Evolutionary conservation across 805 yeast genomes (phyloP).

Genomic region (Myxozyma neotropica): DNA sequence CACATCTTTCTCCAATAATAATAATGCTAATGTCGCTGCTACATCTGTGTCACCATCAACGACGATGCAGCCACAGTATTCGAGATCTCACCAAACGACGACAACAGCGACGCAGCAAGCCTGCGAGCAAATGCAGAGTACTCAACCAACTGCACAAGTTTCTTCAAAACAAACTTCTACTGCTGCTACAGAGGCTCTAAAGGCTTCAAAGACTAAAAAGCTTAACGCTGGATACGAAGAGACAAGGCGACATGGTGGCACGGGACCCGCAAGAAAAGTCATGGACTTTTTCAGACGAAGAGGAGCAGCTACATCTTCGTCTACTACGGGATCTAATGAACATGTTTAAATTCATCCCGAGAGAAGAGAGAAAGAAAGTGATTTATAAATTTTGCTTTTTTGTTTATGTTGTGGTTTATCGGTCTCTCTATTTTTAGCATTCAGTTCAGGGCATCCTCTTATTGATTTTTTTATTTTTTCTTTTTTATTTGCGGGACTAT

Average conservation of each 20-base stretch:
- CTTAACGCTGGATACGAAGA: slow-evolving; percentile 8
- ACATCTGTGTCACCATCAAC: neutral
- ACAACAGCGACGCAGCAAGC: neutral
- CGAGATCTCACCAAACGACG: too few relatives aligned
- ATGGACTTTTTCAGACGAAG: slow-evolving; percentile 33
- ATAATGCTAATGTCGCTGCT: slow-evolving; percentile 1
- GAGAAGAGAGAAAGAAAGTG: too few relatives aligned
- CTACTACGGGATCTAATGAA: neutral
- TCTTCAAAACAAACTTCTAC: neutral
- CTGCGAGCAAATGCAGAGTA: neutral
- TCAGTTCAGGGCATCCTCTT: too few relatives aligned
- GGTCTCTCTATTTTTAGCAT: too few relatives aligned
- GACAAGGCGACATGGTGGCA: slow-evolving; percentile 13
- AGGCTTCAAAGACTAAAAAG: neutral
- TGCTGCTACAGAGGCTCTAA: slow-evolving; percentile 2
- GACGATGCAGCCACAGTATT: neutral
- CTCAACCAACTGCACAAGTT: neutral
- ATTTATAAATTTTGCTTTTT: too few relatives aligned
- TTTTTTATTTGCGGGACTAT: too few relatives aligned
- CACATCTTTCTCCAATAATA: too few relatives aligned
- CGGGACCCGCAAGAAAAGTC: slow-evolving; percentile 29
- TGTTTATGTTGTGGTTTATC: too few relatives aligned
- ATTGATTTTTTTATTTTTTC: too few relatives aligned
- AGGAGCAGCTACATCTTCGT: neutral
- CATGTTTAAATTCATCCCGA: too few relatives aligned